These are phyloP conservation scores for Cutaneotrichosporon cyanovorans DNA, from an alignment of 1,284 basidiomycete genomes.

Conservation along the genomic window DNA sequence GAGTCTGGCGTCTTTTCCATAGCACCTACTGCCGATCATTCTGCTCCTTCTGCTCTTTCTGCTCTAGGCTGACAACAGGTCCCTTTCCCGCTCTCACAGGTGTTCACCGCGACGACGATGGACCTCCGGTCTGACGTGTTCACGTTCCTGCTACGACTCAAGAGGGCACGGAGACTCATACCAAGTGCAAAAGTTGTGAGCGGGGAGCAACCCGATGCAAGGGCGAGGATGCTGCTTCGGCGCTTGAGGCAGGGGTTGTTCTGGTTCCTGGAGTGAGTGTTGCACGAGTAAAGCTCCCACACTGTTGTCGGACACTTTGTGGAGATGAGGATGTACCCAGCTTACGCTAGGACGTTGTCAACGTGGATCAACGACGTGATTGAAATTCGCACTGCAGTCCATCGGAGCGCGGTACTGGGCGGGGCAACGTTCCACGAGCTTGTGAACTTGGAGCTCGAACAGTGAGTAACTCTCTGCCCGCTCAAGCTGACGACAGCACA, in stretches of 20 bases:
- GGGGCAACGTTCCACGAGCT: constrained; percentile 66
- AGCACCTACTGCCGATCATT: no score
- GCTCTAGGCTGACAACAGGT: constrained; percentile 23
- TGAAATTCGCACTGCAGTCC: constrained; percentile 8
- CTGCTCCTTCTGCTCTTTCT: no score
- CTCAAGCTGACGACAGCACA: constrained; percentile 49
- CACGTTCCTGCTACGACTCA: constrained; percentile 66
- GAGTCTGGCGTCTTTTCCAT: no score
- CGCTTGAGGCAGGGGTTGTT: constrained; percentile 63
- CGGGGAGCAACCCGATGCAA: constrained; percentile 41
- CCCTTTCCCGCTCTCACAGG: constrained; percentile 72
- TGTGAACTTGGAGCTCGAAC: constrained; percentile 60
- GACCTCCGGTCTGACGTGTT: constrained; percentile 64
- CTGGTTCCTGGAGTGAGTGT: constrained; percentile 73
- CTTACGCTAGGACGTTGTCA: constrained; percentile 54
- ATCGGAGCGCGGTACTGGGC: constrained; percentile 51
- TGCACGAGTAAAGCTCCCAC: neutral
- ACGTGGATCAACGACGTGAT: constrained; percentile 66
- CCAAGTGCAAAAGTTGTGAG: constrained; percentile 49
- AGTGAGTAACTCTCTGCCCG: constrained; percentile 53
- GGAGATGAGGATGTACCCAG: neutral
- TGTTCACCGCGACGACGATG: constrained; percentile 59
- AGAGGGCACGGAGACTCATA: constrained; percentile 56
- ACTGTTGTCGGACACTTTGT: no score
- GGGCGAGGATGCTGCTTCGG: constrained; percentile 60